phyloP scores from a whole-genome alignment of 148 eudicot genomes.

The Persicaria maculosa region DNA sequence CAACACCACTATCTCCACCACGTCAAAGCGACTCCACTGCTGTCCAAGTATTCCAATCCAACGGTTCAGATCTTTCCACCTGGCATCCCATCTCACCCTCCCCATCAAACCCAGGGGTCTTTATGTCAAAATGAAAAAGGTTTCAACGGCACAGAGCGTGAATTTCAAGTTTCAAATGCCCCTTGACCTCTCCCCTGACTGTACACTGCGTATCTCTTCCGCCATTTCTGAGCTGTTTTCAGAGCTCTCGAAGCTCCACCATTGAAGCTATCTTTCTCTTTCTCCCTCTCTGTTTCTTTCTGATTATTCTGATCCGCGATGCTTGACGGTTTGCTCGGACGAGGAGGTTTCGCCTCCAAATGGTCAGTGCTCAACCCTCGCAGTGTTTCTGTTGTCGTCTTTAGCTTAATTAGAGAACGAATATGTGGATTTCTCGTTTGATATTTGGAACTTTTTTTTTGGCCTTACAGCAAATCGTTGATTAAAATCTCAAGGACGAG shows the following conservation, averaged over 20 bases:
- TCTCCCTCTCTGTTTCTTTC: too few relatives aligned
- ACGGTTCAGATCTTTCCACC: neutral
- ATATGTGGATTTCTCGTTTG: neutral
- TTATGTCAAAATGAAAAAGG: neutral
- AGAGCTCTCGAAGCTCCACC: neutral
- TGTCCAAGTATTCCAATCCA: neutral
- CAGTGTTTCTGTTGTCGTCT: neutral
- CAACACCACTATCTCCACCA: neutral
- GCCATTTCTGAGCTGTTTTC: neutral
- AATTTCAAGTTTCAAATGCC: neutral
- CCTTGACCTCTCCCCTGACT: neutral
- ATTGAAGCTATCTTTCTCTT: too few relatives aligned
- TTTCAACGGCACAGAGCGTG: neutral
- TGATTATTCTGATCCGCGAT: conserved; percentile 22
- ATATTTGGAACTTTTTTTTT: neutral
- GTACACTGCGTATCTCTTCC: neutral
- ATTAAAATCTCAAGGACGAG: conserved; percentile 56
- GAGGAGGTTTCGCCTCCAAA: conserved; percentile 8
- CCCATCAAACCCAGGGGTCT: neutral
- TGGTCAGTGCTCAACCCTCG: neutral
- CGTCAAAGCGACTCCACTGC: neutral
- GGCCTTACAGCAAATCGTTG: conserved; percentile 41
- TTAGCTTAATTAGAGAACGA: conserved; percentile 8
- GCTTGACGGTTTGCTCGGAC: conserved; percentile 44
- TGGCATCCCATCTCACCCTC: neutral